Base-by-base conservation (phyloP, 345 rosid species). In the Nasturtium officinale region DNA sequence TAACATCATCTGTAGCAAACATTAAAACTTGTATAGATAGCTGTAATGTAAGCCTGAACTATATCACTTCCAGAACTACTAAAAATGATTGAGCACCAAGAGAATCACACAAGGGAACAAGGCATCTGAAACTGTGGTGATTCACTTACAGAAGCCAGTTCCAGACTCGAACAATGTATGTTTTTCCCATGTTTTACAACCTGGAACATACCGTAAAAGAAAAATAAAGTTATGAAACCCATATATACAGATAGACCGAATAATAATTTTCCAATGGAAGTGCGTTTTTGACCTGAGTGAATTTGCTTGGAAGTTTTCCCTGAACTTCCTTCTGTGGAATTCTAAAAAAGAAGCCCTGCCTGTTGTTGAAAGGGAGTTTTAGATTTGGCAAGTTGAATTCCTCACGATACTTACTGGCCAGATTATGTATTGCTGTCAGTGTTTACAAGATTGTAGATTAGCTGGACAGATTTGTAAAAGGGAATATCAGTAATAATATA, bases 321-420 rank as follows among this genome's bases (percentile, higher is more conserved):
- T 87, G 90, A 70, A 88, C 81, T 58, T 89, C 97, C 79, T 94
- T 94, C 62, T 75, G 87, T 37, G 95, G 89, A 81, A 94, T 87
- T 82, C 98, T 94, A 59, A 91, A 84, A 82, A 89, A 91, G 90
- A 94, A 94, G n/a, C 98, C 98, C 75, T 89, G 97, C 78, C 91
- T 85, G 65, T 78, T 91, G 87, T 91, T 94, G 82, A 94, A 94
- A n/a, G 96, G 97, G 63, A 94, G 87, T 79, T 94, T 94, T 77
- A 94, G 80, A 84, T 86, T 94, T 75, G 96, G 93, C 74, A 94
- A 80, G 71, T 79, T 85, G 83, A 88, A 88, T 79, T 89, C 96
- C 80, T 87, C 93, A 18, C 97, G 96, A 55, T 89, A 94, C 76
- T 83, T 89, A 79, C 86, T 91, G 32, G 96, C 98, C 50, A 91